Conservation (phyloP, 1,284 basidiomycete species). For the Moniliella sp. region DNA sequence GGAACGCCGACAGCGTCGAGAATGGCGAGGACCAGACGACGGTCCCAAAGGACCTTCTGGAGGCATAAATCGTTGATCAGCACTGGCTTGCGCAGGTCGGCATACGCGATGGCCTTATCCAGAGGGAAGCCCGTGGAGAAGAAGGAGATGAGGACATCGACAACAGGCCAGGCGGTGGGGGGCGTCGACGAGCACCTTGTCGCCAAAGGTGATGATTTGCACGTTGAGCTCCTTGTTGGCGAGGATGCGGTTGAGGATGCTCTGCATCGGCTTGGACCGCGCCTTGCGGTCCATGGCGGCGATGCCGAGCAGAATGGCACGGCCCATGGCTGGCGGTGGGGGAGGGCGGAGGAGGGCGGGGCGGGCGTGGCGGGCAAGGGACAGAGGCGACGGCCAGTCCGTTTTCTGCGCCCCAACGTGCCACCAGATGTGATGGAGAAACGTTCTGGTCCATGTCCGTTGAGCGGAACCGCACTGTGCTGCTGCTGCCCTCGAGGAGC, state of each 20-base stretch:
- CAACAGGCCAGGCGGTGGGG: constrained; percentile 77
- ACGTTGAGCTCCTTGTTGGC: constrained; percentile 21
- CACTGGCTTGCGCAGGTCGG: constrained; percentile 70
- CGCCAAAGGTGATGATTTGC: constrained; percentile 77
- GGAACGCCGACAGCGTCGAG: constrained; percentile 80
- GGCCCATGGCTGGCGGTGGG: too few relatives aligned
- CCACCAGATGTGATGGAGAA: too few relatives aligned
- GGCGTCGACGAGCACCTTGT: constrained; percentile 58
- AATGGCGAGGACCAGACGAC: constrained; percentile 69
- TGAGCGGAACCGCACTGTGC: too few relatives aligned
- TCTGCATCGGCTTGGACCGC: constrained; percentile 32
- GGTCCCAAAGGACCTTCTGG: constrained; percentile 66
- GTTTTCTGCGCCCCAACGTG: too few relatives aligned
- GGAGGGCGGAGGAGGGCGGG: too few relatives aligned
- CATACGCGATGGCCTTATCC: constrained; percentile 82
- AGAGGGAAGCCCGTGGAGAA: constrained; percentile 95
- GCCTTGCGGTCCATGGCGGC: constrained; percentile 33
- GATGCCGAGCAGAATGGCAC: constrained; percentile 15
- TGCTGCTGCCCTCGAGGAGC: too few relatives aligned
- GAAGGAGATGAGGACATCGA: constrained; percentile 92
- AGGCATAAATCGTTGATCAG: constrained; percentile 77
- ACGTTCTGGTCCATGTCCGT: too few relatives aligned
- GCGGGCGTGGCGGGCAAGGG: too few relatives aligned
- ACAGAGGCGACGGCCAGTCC: too few relatives aligned
- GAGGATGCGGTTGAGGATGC: constrained; percentile 31